Evolutionary conservation across 768 basidiomycete genomes (phyloP).

Genomic region (Tubosaeta brunneosetosa): DNA sequence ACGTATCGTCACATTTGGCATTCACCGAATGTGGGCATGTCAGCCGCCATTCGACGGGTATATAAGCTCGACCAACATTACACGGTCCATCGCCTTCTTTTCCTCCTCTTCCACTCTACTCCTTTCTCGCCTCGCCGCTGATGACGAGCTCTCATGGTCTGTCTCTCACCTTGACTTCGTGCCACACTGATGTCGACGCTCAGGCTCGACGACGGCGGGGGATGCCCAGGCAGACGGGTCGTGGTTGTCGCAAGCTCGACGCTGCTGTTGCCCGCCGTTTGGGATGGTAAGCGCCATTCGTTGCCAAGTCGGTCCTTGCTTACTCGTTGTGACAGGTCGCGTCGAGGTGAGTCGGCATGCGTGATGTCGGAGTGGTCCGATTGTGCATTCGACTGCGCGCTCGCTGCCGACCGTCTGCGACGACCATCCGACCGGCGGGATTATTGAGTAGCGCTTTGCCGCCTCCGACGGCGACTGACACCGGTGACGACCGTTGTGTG

Average conservation of each 20-base stretch:
- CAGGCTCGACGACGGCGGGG: neutral
- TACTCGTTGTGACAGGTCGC: too few species aligned
- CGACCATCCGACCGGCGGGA: too few species aligned
- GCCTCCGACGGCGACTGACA: neutral
- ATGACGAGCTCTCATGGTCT: neutral
- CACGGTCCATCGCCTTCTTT: neutral
- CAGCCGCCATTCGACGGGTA: neutral
- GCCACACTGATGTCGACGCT: neutral
- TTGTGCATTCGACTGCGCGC: neutral
- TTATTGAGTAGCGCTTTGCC: too few species aligned
- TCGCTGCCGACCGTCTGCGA: neutral
- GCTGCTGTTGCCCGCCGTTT: neutral
- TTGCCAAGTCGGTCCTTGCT: neutral
- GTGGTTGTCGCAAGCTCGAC: neutral
- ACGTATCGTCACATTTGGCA: neutral
- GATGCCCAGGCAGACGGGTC: neutral
- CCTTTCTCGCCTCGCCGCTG: neutral
- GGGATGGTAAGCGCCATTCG: neutral
- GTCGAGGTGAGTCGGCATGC: neutral
- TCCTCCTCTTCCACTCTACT: neutral
- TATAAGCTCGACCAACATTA: neutral
- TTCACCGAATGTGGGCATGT: neutral
- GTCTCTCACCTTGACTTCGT: neutral
- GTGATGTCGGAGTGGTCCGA: neutral
- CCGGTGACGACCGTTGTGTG: neutral